phyloP scores from a whole-genome alignment of 2,329 filamentous ascomycete genomes.

The Arachnomyces sp. region DNA sequence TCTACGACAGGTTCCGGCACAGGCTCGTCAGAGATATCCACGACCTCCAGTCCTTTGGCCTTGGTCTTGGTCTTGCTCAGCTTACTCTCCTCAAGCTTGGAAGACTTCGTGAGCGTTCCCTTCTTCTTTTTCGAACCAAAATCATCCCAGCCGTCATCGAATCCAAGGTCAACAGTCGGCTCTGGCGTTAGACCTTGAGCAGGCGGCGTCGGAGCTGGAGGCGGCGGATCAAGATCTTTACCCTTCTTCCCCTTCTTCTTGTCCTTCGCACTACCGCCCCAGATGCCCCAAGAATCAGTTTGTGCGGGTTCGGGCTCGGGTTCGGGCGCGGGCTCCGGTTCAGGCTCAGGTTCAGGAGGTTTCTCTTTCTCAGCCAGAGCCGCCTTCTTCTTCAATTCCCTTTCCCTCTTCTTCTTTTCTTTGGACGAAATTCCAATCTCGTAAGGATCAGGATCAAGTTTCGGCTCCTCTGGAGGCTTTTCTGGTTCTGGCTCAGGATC shows the following conservation, averaged over 20 bases:
- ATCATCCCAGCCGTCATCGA: conserved; percentile 26
- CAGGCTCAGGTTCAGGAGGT: conserved; percentile 24
- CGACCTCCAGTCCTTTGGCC: conserved; percentile 18
- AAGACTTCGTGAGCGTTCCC: conserved; percentile 25
- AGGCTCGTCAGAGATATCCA: conserved; percentile 16
- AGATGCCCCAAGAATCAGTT: conserved; percentile 24
- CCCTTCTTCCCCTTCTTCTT: conserved; percentile 46
- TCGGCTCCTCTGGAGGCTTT: conserved; percentile 26
- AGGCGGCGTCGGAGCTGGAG: conserved; percentile 42
- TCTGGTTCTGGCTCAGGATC: conserved; percentile 26
- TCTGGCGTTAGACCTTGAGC: conserved; percentile 37
- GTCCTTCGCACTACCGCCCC: conserved; percentile 31
- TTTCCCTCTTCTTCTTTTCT: conserved; percentile 43
- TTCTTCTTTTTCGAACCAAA: conserved; percentile 33
- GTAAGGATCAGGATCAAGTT: conserved; percentile 9
- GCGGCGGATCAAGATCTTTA: conserved; percentile 38
- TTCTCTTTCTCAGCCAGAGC: conserved; percentile 21
- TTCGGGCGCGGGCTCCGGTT: conserved; percentile 7
- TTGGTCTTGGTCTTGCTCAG: conserved; percentile 25
- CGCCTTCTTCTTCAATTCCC: conserved; percentile 37
- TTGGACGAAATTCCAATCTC: conserved; percentile 40
- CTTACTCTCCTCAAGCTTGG: conserved; percentile 20
- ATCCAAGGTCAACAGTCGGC: conserved; percentile 20
- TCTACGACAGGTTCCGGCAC: conserved; percentile 30
- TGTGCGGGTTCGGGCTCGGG: conserved; percentile 7